Base-by-base conservation (phyloP, 176 grass and related monocot genomes). In the Thalia dealbata region DNA sequence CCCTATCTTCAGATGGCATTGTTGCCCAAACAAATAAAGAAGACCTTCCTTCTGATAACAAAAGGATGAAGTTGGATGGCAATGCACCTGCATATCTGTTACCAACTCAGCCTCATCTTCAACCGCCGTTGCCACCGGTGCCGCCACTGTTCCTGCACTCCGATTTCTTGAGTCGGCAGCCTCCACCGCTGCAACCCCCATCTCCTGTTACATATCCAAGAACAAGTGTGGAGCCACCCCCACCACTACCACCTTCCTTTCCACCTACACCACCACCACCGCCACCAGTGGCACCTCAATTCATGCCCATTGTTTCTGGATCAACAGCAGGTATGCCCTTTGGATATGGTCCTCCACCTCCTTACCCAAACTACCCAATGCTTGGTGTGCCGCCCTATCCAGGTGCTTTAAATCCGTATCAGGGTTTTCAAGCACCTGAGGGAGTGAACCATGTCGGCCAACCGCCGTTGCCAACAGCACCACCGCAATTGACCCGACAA, bases 11-110 rank as follows among this genome's bases (percentile, higher is more conserved):
- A 7, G 63, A 77, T 50, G 75, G 63, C 2, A 12, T 21, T 28
- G 46, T 41, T 4, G 62, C 16, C 28, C 75, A 52, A 12, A 6
- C 26, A 21, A 5, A 19, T 14, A 77, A 68, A 38, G 63, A 77
- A 77, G 75, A 77, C 27, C 44, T 23, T 67, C 26, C 75, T 77
- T 54, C 75, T 55, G 75, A 77, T 54, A 77, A 35, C 22, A 77
- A 77, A 50, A 66, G 63, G 27, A 6, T 46, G 24, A 77, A 67
- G 28, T 24, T 77, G 0, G 75, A 77, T 24, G 65, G 54, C 35
- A 28, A 19, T 77, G 26, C 32, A 11, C 48, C 62, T 38, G 9
- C 75, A 23, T 67, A 75, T 28, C 8, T 77, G 29, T 21, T 32
- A 51, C 43, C 74, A 46, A 16, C 72, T 41, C 72, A 59, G 29